Base-by-base conservation (phyloP, 345 rosid genomes). In the Conringia planisiliqua region DNA sequence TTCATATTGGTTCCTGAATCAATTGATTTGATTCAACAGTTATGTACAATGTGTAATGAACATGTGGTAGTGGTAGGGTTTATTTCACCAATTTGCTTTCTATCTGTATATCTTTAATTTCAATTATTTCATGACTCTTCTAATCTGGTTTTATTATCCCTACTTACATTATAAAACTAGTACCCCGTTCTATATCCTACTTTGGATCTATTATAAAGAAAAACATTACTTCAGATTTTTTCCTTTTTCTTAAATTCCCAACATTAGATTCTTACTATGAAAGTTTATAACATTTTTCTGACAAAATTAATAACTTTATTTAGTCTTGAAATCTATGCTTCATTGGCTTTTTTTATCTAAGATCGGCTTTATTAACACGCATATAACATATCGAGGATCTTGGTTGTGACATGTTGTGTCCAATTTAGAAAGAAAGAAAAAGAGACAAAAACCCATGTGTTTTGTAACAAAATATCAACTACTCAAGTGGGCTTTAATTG, bases 11-110 rank as follows among this genome's bases (percentile, higher is more conserved):
- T 63, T 71, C 47, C 62, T 32, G 38, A 71, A 51, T 77, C 76
- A 58, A 65, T 64, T 71, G 76, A 71, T 71, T 70, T 77, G 80
- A 70, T 70, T 71, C 72, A 65, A 65, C 56, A 71, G 72, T 71
- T 65, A 46, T 59, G 76, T 57, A 77, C 79, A 76, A 52, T 76
- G 59, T 44, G 35, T 62, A 62, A 54, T 76, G 43, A 76, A 62
- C 70, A 75, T 68, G 74, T 61, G 69, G 74, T 69, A 62, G 70
- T 76, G 79, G 75, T 76, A 76, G 79, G 79, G 79, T 76, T 76
- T 54, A 54, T 62, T 62, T 61, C 64, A 56, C 62, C 67, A 55
- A 20, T 52, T 77, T 56, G 68, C 40, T 70, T 64, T 63, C 33
- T 14, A 30, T 73, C 10, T 24, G 5, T 44, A 6, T 57, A 66